Percentiles rank a stretch among this genome's conserved stretches.
phyloP scores from a whole-genome alignment of 352 stramenopile species.

The Pythium rishiriense region DNA sequence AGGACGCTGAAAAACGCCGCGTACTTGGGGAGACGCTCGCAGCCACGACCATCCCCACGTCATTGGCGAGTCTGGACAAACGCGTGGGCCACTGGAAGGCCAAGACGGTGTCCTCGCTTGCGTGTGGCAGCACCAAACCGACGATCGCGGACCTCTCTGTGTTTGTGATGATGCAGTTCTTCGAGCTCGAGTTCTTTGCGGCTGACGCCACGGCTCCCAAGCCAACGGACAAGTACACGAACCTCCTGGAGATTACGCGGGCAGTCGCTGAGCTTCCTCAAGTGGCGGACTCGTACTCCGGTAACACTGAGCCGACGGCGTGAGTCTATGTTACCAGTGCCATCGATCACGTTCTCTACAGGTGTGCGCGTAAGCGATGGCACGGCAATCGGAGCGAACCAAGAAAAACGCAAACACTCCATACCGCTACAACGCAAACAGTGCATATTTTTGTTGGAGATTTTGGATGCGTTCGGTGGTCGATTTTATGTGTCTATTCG shows the following conservation, averaged over 20 bases:
- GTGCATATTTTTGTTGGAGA: no score
- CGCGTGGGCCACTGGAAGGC: constrained; percentile 31
- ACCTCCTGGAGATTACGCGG: background rate
- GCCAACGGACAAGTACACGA: background rate
- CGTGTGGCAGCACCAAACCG: constrained; percentile 31
- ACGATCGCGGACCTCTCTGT: constrained; percentile 60
- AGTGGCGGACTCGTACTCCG: background rate
- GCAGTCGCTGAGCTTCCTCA: background rate
- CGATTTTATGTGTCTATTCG: no score
- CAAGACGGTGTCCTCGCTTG: constrained; percentile 10
- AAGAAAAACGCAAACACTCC: no score
- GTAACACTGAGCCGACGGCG: background rate
- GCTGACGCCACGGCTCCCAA: background rate
- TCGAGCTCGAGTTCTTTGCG: background rate
- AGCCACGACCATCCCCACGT: constrained; percentile 34
- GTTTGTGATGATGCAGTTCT: constrained; percentile 16
- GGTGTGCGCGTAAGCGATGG: no score
- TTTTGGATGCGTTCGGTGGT: no score
- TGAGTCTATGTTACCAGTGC: no score
- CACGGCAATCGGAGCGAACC: no score
- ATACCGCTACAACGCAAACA: no score
- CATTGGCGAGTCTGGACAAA: constrained; percentile 40
- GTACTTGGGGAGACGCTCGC: constrained; percentile 12
- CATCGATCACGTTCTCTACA: no score
- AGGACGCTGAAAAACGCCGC: constrained; percentile 19